phyloP scores from a whole-genome alignment of 148 eudicot genomes.

The Arbutus unedo region DNA sequence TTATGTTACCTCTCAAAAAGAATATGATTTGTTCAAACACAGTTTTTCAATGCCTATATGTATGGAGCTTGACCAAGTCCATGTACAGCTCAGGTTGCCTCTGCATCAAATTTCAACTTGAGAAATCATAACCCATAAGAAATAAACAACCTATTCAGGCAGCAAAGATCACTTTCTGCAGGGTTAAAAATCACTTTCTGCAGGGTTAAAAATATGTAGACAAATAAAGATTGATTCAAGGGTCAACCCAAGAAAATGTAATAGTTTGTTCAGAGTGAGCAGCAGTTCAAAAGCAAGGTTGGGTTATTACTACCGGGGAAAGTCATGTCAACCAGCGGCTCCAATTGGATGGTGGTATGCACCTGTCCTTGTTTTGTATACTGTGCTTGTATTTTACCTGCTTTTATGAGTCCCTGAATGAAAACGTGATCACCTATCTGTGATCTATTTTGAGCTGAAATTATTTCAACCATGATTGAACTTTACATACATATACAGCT shows the following conservation, averaged over 20 bases:
- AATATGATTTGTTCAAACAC: not conserved
- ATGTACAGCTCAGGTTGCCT: not conserved
- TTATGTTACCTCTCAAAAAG: too few relatives aligned
- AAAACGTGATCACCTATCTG: not conserved
- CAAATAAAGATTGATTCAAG: constrained; percentile 11
- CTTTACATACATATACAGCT: not conserved
- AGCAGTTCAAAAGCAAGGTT: constrained; percentile 11
- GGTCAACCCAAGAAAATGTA: not conserved
- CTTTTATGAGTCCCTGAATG: not conserved
- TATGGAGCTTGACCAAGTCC: constrained; percentile 19
- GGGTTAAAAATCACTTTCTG: too few relatives aligned
- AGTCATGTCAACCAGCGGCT: constrained; percentile 36
- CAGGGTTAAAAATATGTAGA: not conserved
- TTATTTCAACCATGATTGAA: not conserved
- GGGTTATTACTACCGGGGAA: constrained; percentile 14
- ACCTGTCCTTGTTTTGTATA: constrained; percentile 2
- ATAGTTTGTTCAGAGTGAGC: not conserved
- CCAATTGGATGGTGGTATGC: constrained; percentile 36
- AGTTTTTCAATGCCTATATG: not conserved
- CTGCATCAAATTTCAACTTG: constrained; percentile 2
- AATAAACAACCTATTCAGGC: constrained; percentile 3
- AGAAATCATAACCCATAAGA: not conserved
- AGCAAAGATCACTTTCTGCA: constrained; percentile 5
- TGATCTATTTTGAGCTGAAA: not conserved
- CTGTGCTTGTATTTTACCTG: too few relatives aligned